Evolutionary conservation across 106 monocot species (phyloP).

Genomic region (Allium cepa): DNA sequence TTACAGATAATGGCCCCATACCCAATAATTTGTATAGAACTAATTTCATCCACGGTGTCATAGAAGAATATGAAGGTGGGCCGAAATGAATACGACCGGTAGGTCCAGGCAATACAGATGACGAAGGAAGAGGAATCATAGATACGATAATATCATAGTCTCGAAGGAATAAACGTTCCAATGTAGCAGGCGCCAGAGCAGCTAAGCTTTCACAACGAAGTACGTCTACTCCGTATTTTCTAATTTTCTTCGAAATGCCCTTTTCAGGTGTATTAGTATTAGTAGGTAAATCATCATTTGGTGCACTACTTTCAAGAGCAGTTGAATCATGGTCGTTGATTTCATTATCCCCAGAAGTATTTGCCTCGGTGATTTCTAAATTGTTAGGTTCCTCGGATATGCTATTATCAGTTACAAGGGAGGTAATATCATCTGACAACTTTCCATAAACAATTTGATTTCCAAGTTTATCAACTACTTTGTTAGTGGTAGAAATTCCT

Average conservation of each 20-base stretch:
- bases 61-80: slow-evolving; percentile 86
- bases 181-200: slow-evolving; percentile 70
- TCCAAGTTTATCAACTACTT: slow-evolving; percentile 14
- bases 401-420: slow-evolving; percentile 10
- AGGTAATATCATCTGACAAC: slow-evolving; percentile 9
- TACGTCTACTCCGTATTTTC: slow-evolving; percentile 73
- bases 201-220: slow-evolving; percentile 97
- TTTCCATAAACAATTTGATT: slow-evolving; percentile 16
- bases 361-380: slow-evolving; percentile 15
- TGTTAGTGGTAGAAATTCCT: slow-evolving; percentile 30
- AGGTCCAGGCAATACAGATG: slow-evolving; percentile 81
- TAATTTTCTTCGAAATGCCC: slow-evolving; percentile 33
- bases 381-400: slow-evolving; percentile 6
- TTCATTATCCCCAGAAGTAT: slow-evolving; percentile 4
- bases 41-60: slow-evolving; percentile 99
- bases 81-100: slow-evolving; percentile 92
- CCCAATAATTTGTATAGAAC: slow-evolving; percentile 56
- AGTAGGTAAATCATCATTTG: slow-evolving; percentile 12
- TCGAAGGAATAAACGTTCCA: slow-evolving; percentile 79
- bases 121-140: slow-evolving; percentile 94
- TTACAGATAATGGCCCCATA: slow-evolving; percentile 76
- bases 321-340: slow-evolving; percentile 1
- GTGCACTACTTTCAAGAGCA: slow-evolving; percentile 9
- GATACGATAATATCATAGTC: slow-evolving; percentile 96
- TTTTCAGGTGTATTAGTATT: slow-evolving; percentile 14